A percentile compares a stretch with the other conserved stretches of the same genome.
Evolutionary conservation across 1,284 basidiomycete species (phyloP).

Genomic region (Vanrija pseudolonga): DNA sequence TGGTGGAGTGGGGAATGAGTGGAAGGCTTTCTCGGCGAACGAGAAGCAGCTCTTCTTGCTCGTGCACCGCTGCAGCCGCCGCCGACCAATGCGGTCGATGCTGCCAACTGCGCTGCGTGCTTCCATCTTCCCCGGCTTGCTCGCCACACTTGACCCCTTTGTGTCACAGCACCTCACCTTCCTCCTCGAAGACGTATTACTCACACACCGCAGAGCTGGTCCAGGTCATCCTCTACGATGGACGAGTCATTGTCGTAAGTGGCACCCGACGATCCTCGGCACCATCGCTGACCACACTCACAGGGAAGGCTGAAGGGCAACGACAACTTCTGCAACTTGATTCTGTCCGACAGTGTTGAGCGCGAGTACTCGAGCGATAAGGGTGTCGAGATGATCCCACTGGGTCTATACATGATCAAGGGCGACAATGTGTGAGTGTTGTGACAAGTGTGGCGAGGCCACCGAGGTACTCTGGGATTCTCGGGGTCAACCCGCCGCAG

Average conservation of each 20-base stretch:
- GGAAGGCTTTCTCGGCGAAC: too few species aligned
- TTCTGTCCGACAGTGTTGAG: constrained; percentile 84
- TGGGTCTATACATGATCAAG: constrained; percentile 96
- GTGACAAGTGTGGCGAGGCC: too few species aligned
- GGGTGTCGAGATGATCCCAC: constrained; percentile 87
- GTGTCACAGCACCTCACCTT: too few species aligned
- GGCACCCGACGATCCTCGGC: background rate
- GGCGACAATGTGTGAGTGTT: constrained; percentile 87
- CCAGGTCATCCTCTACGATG: constrained; percentile 49
- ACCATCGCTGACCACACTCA: background rate
- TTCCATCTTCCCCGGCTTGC: too few species aligned
- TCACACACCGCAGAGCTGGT: constrained; percentile 36
- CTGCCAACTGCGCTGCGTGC: too few species aligned
- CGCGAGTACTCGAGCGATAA: constrained; percentile 84
- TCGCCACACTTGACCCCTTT: too few species aligned
- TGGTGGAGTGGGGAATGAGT: too few species aligned
- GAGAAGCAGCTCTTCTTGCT: too few species aligned
- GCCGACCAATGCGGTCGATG: too few species aligned
- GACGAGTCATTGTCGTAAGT: constrained; percentile 48
- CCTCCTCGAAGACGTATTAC: too few species aligned
- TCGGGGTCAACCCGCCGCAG: background rate
- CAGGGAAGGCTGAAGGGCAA: constrained; percentile 85
- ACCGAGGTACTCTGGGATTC: too few species aligned
- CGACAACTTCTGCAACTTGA: constrained; percentile 89
- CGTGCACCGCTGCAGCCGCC: too few species aligned